phyloP scores from a whole-genome alignment of 2,329 filamentous ascomycete genomes.

The Tolypocladium sp. region DNA sequence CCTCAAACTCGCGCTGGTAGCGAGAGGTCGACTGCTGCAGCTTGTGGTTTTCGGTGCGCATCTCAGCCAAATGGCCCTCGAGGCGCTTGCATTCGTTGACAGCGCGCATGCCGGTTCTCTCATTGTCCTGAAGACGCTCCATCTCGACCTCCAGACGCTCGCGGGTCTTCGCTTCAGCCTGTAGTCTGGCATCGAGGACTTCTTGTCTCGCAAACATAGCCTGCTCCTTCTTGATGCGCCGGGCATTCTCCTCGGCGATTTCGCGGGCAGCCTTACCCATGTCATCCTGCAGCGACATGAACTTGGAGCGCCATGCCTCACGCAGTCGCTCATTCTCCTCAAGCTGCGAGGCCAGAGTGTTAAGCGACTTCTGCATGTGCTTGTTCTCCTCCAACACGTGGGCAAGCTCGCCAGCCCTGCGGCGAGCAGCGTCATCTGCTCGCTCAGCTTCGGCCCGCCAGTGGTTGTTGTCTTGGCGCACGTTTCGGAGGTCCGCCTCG shows the following conservation, averaged over 20 bases:
- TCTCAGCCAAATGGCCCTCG: slow-evolving; percentile 43
- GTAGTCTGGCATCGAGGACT: slow-evolving; percentile 67
- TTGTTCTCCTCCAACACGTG: slow-evolving; percentile 53
- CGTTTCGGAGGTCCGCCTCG: slow-evolving; percentile 46
- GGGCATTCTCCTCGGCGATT: slow-evolving; percentile 72
- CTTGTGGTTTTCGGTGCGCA: slow-evolving; percentile 60
- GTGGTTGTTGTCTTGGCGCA: slow-evolving; percentile 48
- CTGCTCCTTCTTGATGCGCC: slow-evolving; percentile 70
- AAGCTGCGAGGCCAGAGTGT: slow-evolving; percentile 66
- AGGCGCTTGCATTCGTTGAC: slow-evolving; percentile 53
- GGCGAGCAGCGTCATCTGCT: slow-evolving; percentile 40
- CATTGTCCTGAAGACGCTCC: slow-evolving; percentile 54
- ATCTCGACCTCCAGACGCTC: slow-evolving; percentile 60
- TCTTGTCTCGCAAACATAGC: slow-evolving; percentile 71
- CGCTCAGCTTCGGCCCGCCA: slow-evolving; percentile 55
- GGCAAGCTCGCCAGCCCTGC: slow-evolving; percentile 38
- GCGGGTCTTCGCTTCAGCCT: slow-evolving; percentile 62
- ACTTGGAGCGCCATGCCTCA: slow-evolving; percentile 75
- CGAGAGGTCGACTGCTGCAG: slow-evolving; percentile 60
- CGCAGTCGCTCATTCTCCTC: slow-evolving; percentile 80
- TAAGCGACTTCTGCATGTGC: slow-evolving; percentile 64
- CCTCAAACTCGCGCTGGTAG: slow-evolving; percentile 74
- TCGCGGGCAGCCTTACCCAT: slow-evolving; percentile 73
- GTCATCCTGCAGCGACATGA: slow-evolving; percentile 78
- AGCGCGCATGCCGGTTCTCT: slow-evolving; percentile 56